These are phyloP conservation scores for Macrocystidia cucumis DNA, from an alignment of 1,284 basidiomycete species.

Conservation along the genomic window DNA sequence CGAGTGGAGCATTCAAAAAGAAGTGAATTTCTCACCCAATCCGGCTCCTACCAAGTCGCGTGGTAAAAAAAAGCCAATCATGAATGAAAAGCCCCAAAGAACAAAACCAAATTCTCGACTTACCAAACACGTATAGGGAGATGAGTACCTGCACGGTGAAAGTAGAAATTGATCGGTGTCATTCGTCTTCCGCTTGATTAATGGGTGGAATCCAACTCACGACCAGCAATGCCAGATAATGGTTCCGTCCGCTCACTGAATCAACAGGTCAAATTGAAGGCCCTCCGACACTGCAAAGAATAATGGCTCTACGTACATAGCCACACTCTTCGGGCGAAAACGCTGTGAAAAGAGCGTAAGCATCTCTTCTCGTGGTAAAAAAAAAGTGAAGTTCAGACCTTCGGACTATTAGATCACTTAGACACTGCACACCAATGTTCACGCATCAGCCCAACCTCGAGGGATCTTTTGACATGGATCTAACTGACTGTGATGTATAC, in stretches of 20 bases:
- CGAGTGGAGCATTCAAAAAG: too few species aligned
- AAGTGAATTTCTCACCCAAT: conserved; percentile 10
- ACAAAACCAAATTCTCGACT: neutral
- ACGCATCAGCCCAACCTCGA: neutral
- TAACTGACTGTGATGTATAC: conserved; percentile 11
- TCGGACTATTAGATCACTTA: conserved; percentile 13
- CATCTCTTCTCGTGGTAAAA: neutral
- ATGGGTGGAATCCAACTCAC: neutral
- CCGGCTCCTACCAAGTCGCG: conserved; percentile 14
- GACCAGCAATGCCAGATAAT: neutral
- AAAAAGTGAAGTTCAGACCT: conserved; percentile 7
- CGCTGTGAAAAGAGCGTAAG: conserved; percentile 5
- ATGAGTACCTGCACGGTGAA: conserved; percentile 7
- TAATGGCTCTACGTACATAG: neutral
- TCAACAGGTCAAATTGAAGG: neutral
- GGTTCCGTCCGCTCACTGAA: neutral
- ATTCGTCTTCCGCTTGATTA: neutral
- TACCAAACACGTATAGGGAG: conserved; percentile 14
- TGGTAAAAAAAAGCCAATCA: too few species aligned
- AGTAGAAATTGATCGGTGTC: neutral
- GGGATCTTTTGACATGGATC: neutral
- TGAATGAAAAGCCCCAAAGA: neutral
- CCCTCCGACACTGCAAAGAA: neutral
- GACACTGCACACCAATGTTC: conserved; percentile 4
- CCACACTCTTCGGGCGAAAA: conserved; percentile 13